Evolutionary conservation across 805 yeast genomes (phyloP).

Genomic region (Schwanniomyces vanrijiae): DNA sequence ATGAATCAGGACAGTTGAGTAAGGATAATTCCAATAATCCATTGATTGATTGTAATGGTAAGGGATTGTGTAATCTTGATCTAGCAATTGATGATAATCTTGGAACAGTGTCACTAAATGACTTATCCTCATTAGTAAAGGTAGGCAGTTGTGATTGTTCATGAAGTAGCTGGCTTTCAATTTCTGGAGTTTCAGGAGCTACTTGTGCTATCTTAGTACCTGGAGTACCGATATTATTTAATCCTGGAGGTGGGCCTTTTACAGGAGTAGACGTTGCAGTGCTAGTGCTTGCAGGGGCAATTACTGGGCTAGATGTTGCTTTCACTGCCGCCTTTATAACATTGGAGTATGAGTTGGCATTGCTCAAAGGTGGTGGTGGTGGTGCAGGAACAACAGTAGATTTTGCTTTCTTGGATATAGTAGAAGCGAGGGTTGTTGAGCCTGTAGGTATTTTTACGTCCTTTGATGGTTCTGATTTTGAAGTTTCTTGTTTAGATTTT

Average conservation of each 20-base stretch:
- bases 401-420: constrained; percentile 13
- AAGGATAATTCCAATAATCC: constrained; percentile 73
- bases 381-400: constrained; percentile 18
- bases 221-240: constrained; percentile 8
- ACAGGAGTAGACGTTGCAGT: constrained; percentile 3
- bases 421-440: constrained; percentile 8
- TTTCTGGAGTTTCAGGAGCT: background rate
- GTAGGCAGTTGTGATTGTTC: constrained; percentile 18
- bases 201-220: constrained; percentile 6
- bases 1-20: constrained; percentile 89
- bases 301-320: constrained; percentile 9
- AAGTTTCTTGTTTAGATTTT: constrained; percentile 3
- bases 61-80: constrained; percentile 50
- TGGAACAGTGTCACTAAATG: constrained; percentile 22
- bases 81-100: constrained; percentile 29
- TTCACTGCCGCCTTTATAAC: constrained; percentile 21
- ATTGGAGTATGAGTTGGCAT: constrained; percentile 22
- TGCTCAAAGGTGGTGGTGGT: constrained; percentile 21
- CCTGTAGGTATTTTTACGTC: constrained; percentile 2
- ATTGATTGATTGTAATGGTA: constrained; percentile 52
- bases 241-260: constrained; percentile 13
- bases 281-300: constrained; percentile 1
- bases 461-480: constrained; percentile 1
- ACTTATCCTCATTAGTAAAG: constrained; percentile 11
- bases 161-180: background rate